Evolutionary conservation across 768 basidiomycete species (phyloP), one percentile per base, ranked within the genome.

Genomic region (Panaeolus papilionaceus): DNA sequence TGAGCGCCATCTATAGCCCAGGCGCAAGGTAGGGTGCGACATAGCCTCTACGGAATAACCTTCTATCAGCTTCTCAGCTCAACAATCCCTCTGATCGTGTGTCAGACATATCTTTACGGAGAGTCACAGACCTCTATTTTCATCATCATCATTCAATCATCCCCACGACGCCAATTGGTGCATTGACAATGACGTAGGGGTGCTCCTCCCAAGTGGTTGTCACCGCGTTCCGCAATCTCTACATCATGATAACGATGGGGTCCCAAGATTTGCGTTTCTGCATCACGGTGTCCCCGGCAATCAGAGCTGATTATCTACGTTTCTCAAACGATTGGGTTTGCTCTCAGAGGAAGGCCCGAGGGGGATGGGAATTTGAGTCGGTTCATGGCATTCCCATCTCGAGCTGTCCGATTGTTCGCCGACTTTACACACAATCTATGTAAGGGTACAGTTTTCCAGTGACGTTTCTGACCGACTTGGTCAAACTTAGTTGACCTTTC

Each of bases 231-330:
- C n/a, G 47, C 47, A 26, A 49, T 49, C 47, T 49, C 20, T 49
- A 14, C 54, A 58, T 58, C 54, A 58, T 58, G 54, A 58, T 58
- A 58, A 58, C 54, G 26, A 58, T 58, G 26, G 54, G 54, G 54
- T 58, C 28, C 54, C 26, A 58, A 58, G 54, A 58, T 58, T 58
- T 58, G 54, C 54, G 54, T 58, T 58, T 58, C 54, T 58, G 28
- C 26, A 58, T 58, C 33, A 28, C 14, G 28, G 16, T 28, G 54
- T 28, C 47, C 20, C 47, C 54, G 54, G 54, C 26, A 58, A 58
- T 28, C 33, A 58, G 20, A 51, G 26, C 47, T 51, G 47, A 51
- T 58, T 33, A 33, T 12, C 28, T 33, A 28, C 9, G 14, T 58
- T 33, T 58, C 28, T 58, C 28, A 33, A 58, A 58, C 14, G 14